A percentile compares a stretch with the other conserved stretches of the same genome.
These are phyloP conservation scores for Jimgerdemannia flammicorona DNA, from an alignment of 192 early-diverging fungal species.

Conservation along the genomic window DNA sequence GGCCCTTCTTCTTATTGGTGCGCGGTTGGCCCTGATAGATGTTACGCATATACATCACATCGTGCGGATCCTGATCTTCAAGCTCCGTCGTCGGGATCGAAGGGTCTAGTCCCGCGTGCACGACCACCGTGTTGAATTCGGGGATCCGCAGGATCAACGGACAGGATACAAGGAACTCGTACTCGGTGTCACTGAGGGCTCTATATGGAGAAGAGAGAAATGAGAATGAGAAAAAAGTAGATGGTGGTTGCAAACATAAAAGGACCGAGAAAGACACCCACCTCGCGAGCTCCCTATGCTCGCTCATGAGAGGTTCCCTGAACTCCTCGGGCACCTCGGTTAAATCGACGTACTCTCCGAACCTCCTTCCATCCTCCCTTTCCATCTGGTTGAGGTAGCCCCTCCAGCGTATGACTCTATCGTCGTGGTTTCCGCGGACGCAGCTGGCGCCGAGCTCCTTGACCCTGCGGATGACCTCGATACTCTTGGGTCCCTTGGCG, in stretches of 20 bases:
- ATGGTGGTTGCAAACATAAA: not conserved
- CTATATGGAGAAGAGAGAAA: slow-evolving; percentile 10
- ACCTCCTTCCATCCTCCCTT: not conserved
- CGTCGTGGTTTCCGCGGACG: slow-evolving; percentile 75
- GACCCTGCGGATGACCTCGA: slow-evolving; percentile 51
- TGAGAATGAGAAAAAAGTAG: not conserved
- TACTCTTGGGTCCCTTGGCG: slow-evolving; percentile 59
- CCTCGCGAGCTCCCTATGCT: slow-evolving; percentile 34
- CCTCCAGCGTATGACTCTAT: slow-evolving; percentile 59
- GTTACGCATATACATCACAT: slow-evolving; percentile 60
- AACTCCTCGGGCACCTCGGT: slow-evolving; percentile 24
- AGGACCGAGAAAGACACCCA: slow-evolving; percentile 7
- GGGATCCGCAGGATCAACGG: slow-evolving; percentile 52
- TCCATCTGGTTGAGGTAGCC: slow-evolving; percentile 42
- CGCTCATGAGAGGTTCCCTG: slow-evolving; percentile 4
- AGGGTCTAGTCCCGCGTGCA: slow-evolving; percentile 65
- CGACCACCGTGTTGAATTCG: slow-evolving; percentile 48
- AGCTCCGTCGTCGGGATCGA: slow-evolving; percentile 31
- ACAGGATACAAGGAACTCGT: slow-evolving; percentile 47
- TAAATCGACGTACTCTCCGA: slow-evolving; percentile 1
- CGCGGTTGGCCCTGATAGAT: slow-evolving; percentile 38
- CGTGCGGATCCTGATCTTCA: slow-evolving; percentile 47
- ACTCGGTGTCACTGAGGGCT: slow-evolving; percentile 35
- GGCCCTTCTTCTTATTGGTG: slow-evolving; percentile 27
- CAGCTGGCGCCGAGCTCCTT: slow-evolving; percentile 42